A percentile compares a stretch with the other conserved stretches of the same genome.
phyloP scores from a whole-genome alignment of 1,139 yeast species.

The Candida labiduridarum region DNA sequence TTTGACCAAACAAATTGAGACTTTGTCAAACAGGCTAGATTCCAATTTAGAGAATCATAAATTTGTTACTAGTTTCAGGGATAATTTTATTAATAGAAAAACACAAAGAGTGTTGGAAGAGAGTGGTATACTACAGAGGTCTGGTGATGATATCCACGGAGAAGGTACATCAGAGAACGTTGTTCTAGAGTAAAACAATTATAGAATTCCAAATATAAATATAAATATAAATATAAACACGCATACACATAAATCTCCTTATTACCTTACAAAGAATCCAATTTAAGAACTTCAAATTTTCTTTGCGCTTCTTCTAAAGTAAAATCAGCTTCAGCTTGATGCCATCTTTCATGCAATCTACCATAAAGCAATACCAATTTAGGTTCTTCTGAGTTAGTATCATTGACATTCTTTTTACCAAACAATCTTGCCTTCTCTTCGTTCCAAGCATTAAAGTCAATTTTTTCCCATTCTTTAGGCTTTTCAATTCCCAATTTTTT shows the following conservation, averaged over 20 bases:
- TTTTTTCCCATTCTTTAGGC: constrained; percentile 41
- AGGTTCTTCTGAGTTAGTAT: constrained; percentile 39
- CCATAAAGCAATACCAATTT: constrained; percentile 38
- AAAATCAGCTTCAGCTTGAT: constrained; percentile 20
- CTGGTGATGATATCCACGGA: too few relatives aligned
- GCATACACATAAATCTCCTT: not conserved
- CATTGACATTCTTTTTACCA: constrained; percentile 34
- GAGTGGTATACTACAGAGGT: constrained; percentile 1
- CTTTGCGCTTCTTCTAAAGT: constrained; percentile 21
- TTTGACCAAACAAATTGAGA: constrained; percentile 39
- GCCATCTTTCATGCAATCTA: constrained; percentile 45
- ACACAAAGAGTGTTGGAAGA: constrained; percentile 1
- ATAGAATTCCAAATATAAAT: not conserved
- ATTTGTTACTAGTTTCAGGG: constrained; percentile 30
- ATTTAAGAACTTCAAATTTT: constrained; percentile 19
- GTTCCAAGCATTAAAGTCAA: constrained; percentile 38
- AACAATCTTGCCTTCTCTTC: constrained; percentile 43
- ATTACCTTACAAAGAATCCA: constrained; percentile 6
- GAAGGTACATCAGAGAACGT: not conserved
- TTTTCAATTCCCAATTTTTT: constrained; percentile 30
- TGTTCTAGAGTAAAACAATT: not conserved
- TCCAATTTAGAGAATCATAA: constrained; percentile 18
- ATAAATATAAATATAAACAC: not conserved
- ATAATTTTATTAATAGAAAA: constrained; percentile 24
- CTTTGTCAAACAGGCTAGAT: constrained; percentile 27